Conservation (phyloP, 208 protist species). For the Trypanosomatidae sp. region DNA sequence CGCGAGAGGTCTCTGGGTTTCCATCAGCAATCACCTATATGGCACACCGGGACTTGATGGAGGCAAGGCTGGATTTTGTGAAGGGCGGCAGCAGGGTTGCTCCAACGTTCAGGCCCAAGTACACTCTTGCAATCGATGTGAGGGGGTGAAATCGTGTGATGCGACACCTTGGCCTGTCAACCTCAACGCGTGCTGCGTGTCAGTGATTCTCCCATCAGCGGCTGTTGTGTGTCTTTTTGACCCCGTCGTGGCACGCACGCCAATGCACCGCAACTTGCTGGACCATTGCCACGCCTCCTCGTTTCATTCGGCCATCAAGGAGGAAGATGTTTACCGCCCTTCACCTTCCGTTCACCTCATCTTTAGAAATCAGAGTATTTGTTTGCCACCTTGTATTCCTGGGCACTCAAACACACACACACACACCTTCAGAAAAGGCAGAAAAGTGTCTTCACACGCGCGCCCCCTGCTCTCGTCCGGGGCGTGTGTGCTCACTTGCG, state of each 20-base stretch:
- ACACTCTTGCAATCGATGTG: constrained; percentile 33
- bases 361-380: constrained; percentile 3
- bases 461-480: neutral
- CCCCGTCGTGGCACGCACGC: neutral
- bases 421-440: constrained; percentile 2
- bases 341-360: neutral
- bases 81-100: constrained; percentile 23
- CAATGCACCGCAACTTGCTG: neutral
- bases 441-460: neutral
- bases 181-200: neutral
- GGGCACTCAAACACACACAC: neutral
- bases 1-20: constrained; percentile 20
- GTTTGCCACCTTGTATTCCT: constrained; percentile 5
- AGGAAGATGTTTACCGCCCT: neutral
- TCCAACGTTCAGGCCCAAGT: constrained; percentile 46
- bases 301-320: neutral
- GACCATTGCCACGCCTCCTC: neutral
- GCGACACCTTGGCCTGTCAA: neutral
- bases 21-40: constrained; percentile 48
- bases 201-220: neutral
- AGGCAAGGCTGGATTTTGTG: constrained; percentile 55
- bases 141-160: neutral
- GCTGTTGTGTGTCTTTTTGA: neutral
- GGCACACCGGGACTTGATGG: constrained; percentile 78
- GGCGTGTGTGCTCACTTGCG: neutral